A percentile compares a stretch with the other conserved stretches of the same genome.
Evolutionary conservation across 1,139 yeast species (phyloP).

Genomic region (Taphrina pruni): DNA sequence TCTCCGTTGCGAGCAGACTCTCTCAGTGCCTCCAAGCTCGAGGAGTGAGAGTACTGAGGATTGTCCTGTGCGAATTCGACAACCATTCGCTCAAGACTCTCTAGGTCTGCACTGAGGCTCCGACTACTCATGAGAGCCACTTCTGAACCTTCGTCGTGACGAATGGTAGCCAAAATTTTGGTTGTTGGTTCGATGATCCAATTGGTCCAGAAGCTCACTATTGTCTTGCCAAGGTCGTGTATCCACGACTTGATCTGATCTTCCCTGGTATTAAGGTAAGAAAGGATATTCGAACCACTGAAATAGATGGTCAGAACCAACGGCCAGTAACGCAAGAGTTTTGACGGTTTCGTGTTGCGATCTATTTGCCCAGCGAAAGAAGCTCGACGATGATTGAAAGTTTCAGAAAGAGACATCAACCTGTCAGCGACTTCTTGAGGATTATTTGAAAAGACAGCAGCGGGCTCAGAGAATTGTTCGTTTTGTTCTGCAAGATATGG

Average conservation of each 20-base stretch:
- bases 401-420: conserved; percentile 19
- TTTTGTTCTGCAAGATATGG: conserved; percentile 34
- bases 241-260: conserved; percentile 56
- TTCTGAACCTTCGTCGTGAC: conserved; percentile 76
- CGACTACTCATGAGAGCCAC: conserved; percentile 80
- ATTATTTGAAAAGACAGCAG: not conserved
- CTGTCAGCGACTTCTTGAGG: conserved; percentile 37
- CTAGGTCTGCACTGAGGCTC: conserved; percentile 75
- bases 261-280: conserved; percentile 7
- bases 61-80: conserved; percentile 63
- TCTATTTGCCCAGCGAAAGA: not conserved
- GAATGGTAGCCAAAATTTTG: conserved; percentile 75
- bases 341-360: conserved; percentile 20
- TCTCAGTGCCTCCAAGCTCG: conserved; percentile 49
- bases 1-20: conserved; percentile 65
- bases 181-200: conserved; percentile 84
- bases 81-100: conserved; percentile 86
- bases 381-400: conserved; percentile 1
- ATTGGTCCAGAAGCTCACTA: conserved; percentile 70
- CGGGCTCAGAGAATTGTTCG: not conserved
- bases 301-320: conserved; percentile 2
- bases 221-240: conserved; percentile 55
- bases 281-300: conserved; percentile 11
- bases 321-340: conserved; percentile 32
- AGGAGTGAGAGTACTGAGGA: conserved; percentile 46